These are phyloP conservation scores for Grammothele lineata DNA, from an alignment of 768 basidiomycete species.

Conservation along the genomic window DNA sequence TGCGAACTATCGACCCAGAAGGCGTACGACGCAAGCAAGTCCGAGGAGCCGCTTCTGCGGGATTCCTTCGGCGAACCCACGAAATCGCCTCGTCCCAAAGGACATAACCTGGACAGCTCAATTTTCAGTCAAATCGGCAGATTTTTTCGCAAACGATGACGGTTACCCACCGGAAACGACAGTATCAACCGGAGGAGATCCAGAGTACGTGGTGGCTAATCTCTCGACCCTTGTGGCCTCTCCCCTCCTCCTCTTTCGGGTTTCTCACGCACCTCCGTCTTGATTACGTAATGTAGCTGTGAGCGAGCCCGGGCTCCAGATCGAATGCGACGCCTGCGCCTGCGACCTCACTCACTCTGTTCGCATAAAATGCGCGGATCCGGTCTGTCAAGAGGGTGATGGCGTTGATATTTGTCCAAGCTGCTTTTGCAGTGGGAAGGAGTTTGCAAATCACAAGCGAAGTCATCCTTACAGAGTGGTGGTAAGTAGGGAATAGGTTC, in stretches of 20 bases:
- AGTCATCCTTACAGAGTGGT: constrained; percentile 91
- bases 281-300: constrained; percentile 45
- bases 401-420: constrained; percentile 91
- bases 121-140: constrained; percentile 3
- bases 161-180: constrained; percentile 29
- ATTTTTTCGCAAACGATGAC: constrained; percentile 22
- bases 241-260: constrained; percentile 12
- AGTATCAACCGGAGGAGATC: constrained; percentile 30
- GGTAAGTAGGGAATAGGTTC: constrained; percentile 39
- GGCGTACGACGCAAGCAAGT: background rate
- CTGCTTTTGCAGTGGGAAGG: constrained; percentile 91
- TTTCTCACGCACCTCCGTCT: constrained; percentile 22
- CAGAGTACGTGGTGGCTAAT: constrained; percentile 23
- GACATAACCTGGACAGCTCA: background rate
- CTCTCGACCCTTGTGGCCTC: constrained; percentile 7
- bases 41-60: constrained; percentile 2
- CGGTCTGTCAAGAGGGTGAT: constrained; percentile 62
- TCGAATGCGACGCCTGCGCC: constrained; percentile 78
- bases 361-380: constrained; percentile 92
- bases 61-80: background rate
- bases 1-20: too few species aligned
- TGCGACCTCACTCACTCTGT: constrained; percentile 95
- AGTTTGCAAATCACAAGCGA: constrained; percentile 80
- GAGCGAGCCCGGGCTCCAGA: constrained; percentile 78
- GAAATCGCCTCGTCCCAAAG: background rate